Conservation (phyloP, 164 flowering plant genomes). For the Annona squamosa region DNA sequence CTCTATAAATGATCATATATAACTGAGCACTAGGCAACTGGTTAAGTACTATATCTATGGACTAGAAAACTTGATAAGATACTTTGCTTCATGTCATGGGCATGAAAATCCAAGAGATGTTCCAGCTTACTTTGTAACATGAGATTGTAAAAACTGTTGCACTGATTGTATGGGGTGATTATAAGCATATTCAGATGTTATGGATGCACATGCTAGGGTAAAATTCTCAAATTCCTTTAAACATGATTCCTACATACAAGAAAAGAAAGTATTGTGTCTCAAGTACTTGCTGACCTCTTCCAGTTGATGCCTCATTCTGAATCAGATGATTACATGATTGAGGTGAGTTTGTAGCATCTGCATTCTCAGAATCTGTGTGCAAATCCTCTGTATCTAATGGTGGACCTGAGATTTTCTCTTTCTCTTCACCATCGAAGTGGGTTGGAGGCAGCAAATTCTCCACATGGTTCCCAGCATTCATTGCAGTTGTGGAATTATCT, state of each 20-base stretch:
- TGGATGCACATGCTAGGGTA: background rate
- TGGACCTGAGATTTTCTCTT: slow-evolving; percentile 13
- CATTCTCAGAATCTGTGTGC: slow-evolving; percentile 14
- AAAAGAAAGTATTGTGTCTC: background rate
- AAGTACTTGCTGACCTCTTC: slow-evolving; percentile 25
- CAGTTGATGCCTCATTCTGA: slow-evolving; percentile 11
- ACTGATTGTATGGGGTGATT: background rate
- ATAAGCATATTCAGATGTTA: background rate
- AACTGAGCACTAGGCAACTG: too few species aligned
- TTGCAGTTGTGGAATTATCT: slow-evolving; percentile 18
- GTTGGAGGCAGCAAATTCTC: slow-evolving; percentile 8
- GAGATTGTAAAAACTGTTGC: too few species aligned
- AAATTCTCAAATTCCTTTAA: background rate
- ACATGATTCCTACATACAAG: background rate
- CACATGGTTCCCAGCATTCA: slow-evolving; percentile 2
- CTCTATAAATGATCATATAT: too few species aligned
- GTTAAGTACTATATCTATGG: too few species aligned
- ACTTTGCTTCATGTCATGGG: too few species aligned
- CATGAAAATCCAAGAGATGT: background rate
- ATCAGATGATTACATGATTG: slow-evolving; percentile 14
- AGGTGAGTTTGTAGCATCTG: slow-evolving; percentile 16
- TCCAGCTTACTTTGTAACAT: background rate
- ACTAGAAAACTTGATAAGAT: too few species aligned
- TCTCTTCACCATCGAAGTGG: slow-evolving; percentile 13
- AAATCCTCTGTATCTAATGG: slow-evolving; percentile 13